Evolutionary conservation across 805 yeast genomes (phyloP).

Genomic region (Yamadazyma paraphyllophila): DNA sequence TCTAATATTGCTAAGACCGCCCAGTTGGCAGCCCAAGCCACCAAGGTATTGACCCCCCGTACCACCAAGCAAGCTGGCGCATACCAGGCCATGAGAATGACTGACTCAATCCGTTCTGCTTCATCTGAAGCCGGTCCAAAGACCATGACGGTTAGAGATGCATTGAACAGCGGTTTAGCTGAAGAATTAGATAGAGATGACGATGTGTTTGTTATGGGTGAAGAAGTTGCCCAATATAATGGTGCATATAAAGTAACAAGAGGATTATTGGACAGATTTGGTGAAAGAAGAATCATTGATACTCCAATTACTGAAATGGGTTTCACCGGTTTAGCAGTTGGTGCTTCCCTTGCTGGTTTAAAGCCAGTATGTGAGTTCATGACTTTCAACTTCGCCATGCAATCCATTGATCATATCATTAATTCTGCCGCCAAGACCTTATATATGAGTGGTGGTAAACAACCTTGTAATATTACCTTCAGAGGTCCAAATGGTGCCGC

Average conservation of each 20-base stretch:
- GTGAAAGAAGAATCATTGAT: constrained; percentile 89
- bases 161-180: constrained; percentile 89
- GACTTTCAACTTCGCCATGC: constrained; percentile 99
- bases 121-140: constrained; percentile 46
- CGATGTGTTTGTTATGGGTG: constrained; percentile 94
- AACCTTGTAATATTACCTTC: constrained; percentile 94
- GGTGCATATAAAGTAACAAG: constrained; percentile 98
- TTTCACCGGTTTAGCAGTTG: constrained; percentile 90
- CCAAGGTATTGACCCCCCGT: constrained; percentile 17
- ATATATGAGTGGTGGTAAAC: constrained; percentile 99
- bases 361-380: constrained; percentile 97
- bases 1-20: constrained; percentile 44
- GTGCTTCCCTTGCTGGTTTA: constrained; percentile 94
- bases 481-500: constrained; percentile 99
- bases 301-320: constrained; percentile 99
- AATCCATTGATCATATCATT: constrained; percentile 96
- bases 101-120: constrained; percentile 18
- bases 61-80: constrained; percentile 4
- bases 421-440: constrained; percentile 98
- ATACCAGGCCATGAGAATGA: constrained; percentile 24
- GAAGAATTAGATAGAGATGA: constrained; percentile 97
- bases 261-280: constrained; percentile 92
- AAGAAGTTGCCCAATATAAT: constrained; percentile 98
- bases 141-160: constrained; percentile 92
- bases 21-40: constrained; percentile 35